Conservation (phyloP, 805 yeast genomes). For the Nakazawaea holstii region DNA sequence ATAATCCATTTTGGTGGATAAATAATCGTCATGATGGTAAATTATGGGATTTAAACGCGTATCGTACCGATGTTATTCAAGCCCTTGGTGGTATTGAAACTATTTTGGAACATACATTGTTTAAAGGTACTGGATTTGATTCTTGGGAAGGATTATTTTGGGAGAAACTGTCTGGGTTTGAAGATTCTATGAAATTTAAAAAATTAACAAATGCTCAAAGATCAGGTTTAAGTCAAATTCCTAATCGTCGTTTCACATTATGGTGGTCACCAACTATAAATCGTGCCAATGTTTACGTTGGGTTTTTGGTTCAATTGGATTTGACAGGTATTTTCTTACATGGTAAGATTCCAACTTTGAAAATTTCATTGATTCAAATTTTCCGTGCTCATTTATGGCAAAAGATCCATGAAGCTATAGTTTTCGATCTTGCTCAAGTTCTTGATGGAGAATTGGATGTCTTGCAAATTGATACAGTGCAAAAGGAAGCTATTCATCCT, state of each 20-base stretch:
- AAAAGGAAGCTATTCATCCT: constrained; percentile 92
- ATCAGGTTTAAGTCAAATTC: constrained; percentile 94
- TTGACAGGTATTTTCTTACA: constrained; percentile 95
- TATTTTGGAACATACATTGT: constrained; percentile 88
- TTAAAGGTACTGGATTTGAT: constrained; percentile 95
- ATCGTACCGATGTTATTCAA: constrained; percentile 93
- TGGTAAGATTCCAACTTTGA: constrained; percentile 96
- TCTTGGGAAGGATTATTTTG: constrained; percentile 99
- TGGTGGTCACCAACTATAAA: constrained; percentile 99
- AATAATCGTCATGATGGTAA: constrained; percentile 91
- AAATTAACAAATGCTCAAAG: constrained; percentile 96
- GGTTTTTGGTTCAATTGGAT: constrained; percentile 93
- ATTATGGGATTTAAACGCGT: constrained; percentile 88
- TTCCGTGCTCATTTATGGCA: constrained; percentile 99
- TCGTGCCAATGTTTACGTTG: constrained; percentile 96
- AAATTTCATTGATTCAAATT: constrained; percentile 91
- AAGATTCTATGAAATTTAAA: constrained; percentile 90
- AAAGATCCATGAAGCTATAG: constrained; percentile 93
- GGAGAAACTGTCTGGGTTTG: constrained; percentile 98
- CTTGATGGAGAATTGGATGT: constrained; percentile 83
- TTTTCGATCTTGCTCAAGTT: constrained; percentile 89
- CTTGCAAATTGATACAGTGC: constrained; percentile 77
- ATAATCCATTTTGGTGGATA: constrained; percentile 97
- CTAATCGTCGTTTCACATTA: constrained; percentile 91
- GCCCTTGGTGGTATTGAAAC: constrained; percentile 97